These are phyloP conservation scores for Sideroxylon spinosum DNA, from an alignment of 179 eudicot genomes.

Conservation along the genomic window DNA sequence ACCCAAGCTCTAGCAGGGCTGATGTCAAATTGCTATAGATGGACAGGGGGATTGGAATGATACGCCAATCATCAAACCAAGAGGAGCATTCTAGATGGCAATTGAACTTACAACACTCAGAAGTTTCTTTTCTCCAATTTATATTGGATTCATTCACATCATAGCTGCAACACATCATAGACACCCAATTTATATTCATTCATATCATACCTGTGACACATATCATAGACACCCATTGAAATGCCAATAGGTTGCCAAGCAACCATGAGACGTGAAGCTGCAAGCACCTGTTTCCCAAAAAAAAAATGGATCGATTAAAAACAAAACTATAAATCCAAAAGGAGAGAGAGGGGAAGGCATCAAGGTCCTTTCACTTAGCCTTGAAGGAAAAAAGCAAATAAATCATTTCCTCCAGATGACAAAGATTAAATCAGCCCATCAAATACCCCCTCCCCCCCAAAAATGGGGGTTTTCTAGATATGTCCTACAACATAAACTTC, in stretches of 20 bases:
- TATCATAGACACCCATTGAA: slow-evolving; percentile 89
- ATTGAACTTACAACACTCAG: background rate
- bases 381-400: too few species aligned
- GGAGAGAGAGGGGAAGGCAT: too few species aligned
- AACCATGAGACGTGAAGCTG: slow-evolving; percentile 89
- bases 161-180: slow-evolving; percentile 91
- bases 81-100: background rate
- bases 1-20: background rate
- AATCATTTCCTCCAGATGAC: too few species aligned
- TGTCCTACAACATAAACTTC: too few species aligned
- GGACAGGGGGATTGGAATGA: background rate
- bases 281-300: slow-evolving; percentile 78
- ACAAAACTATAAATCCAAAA: too few species aligned
- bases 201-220: slow-evolving; percentile 76
- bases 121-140: background rate
- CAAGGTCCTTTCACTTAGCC: too few species aligned
- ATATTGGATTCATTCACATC: background rate
- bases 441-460: too few species aligned
- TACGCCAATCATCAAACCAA: background rate
- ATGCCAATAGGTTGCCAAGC: slow-evolving; percentile 98
- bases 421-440: too few species aligned
- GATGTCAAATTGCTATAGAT: background rate
- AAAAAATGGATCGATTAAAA: too few species aligned
- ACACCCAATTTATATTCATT: slow-evolving; percentile 45
- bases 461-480: too few species aligned